Conservation (phyloP, 2,329 filamentous ascomycete genomes). For the Corinectria fuckeliana region DNA sequence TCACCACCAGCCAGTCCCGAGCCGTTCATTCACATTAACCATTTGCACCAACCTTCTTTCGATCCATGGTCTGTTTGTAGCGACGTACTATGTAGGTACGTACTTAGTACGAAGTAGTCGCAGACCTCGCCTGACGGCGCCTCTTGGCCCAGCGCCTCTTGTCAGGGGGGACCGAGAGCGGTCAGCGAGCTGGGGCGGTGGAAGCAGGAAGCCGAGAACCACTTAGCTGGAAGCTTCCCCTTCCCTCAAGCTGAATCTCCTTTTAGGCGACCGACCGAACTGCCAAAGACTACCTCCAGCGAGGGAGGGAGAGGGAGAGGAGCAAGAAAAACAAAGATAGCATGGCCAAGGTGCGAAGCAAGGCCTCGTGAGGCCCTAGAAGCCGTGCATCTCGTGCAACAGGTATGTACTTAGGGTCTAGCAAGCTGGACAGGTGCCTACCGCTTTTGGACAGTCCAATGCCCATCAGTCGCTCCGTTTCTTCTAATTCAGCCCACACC, state of each 20-base stretch:
- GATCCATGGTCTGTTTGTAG: background rate
- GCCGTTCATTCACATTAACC: background rate
- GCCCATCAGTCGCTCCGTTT: background rate
- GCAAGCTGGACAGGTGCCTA: background rate
- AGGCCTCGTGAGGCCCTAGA: conserved; percentile 10
- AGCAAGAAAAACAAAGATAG: conserved; percentile 4
- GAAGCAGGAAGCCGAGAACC: background rate
- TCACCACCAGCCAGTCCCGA: background rate
- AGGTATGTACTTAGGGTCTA: too few species aligned
- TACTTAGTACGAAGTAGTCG: too few species aligned
- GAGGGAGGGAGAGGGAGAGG: background rate
- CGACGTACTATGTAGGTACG: background rate
- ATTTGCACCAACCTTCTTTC: background rate
- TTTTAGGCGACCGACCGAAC: background rate
- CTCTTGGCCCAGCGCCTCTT: background rate
- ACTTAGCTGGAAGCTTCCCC: background rate
- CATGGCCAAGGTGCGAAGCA: conserved; percentile 13
- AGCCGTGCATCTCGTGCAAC: background rate
- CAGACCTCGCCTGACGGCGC: background rate
- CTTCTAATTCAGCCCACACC: background rate
- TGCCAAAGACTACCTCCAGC: background rate
- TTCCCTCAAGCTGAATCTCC: background rate
- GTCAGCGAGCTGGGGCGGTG: background rate
- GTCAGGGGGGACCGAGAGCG: background rate
- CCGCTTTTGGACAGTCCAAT: conserved; percentile 2